A percentile compares a stretch with the other conserved stretches of the same genome.
These are phyloP conservation scores for Pichia sp. DNA, from an alignment of 1,139 yeast species.

Conservation along the genomic window DNA sequence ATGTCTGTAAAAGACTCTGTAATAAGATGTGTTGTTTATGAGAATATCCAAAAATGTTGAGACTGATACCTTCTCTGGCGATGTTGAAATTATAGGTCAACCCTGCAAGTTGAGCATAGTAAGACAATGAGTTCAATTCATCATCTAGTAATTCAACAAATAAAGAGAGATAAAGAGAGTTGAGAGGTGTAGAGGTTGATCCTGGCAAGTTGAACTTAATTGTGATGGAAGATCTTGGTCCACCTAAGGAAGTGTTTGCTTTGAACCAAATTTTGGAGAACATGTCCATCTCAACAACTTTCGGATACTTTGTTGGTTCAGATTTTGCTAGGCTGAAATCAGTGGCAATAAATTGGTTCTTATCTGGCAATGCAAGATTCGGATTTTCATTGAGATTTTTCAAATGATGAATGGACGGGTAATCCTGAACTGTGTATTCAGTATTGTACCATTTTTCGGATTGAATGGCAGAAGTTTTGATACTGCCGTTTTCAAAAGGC, in stretches of 20 bases:
- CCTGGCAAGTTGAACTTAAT: conserved; percentile 62
- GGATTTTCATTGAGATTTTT: conserved; percentile 20
- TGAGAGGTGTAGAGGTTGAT: conserved; percentile 48
- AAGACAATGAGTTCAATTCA: conserved; percentile 65
- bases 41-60: conserved; percentile 72
- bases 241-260: conserved; percentile 82
- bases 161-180: conserved; percentile 52
- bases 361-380: conserved; percentile 50
- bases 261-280: conserved; percentile 69
- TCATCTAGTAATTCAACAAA: conserved; percentile 69
- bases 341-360: conserved; percentile 75
- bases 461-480: conserved; percentile 25
- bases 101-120: conserved; percentile 82
- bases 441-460: conserved; percentile 89
- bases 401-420: conserved; percentile 34
- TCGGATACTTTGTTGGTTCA: conserved; percentile 32
- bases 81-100: conserved; percentile 50
- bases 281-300: conserved; percentile 36
- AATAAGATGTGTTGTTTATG: conserved; percentile 67
- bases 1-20: conserved; percentile 47
- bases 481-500: conserved; percentile 24
- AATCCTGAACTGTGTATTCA: conserved; percentile 47
- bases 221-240: conserved; percentile 75
- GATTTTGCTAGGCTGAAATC: conserved; percentile 50
- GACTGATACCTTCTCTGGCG: conserved; percentile 63